These are phyloP conservation scores for Rhizophora apiculata DNA, from an alignment of 345 rosid species.

Conservation along the genomic window DNA sequence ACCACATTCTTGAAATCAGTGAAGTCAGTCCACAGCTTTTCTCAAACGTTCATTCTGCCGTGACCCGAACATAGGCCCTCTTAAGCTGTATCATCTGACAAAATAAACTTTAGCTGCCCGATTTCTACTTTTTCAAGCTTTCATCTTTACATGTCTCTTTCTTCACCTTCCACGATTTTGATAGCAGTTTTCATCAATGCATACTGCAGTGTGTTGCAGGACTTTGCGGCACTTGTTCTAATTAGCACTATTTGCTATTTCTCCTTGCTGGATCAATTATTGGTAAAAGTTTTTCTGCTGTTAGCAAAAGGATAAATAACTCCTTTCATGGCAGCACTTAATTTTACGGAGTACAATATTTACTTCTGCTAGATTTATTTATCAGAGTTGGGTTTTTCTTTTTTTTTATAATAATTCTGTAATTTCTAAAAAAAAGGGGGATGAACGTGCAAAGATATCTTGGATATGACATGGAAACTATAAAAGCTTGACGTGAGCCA, in stretches of 20 bases:
- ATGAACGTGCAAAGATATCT: not conserved
- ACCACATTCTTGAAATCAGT: too few species aligned
- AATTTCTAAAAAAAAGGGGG: not conserved
- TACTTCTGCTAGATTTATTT: not conserved
- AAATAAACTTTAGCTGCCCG: too few species aligned
- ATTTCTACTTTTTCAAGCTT: not conserved
- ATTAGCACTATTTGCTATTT: conserved; percentile 89
- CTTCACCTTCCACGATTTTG: conserved; percentile 1
- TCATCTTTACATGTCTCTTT: not conserved
- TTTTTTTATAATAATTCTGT: not conserved
- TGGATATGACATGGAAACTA: not conserved
- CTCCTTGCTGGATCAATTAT: conserved; percentile 91
- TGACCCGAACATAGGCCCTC: too few species aligned
- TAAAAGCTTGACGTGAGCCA: not conserved
- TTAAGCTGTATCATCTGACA: too few species aligned
- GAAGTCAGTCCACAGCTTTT: too few species aligned
- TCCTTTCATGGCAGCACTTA: not conserved
- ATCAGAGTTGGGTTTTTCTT: too few species aligned
- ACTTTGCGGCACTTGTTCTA: conserved; percentile 83
- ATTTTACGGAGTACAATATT: not conserved
- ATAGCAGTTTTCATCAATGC: not conserved
- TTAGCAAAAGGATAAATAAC: not conserved
- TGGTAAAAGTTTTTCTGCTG: conserved; percentile 56
- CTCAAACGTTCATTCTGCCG: too few species aligned
- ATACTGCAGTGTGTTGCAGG: conserved; percentile 84